These are phyloP conservation scores for Purpureocillium takamizusanense DNA, from an alignment of 2,329 filamentous ascomycete genomes.

Conservation along the genomic window DNA sequence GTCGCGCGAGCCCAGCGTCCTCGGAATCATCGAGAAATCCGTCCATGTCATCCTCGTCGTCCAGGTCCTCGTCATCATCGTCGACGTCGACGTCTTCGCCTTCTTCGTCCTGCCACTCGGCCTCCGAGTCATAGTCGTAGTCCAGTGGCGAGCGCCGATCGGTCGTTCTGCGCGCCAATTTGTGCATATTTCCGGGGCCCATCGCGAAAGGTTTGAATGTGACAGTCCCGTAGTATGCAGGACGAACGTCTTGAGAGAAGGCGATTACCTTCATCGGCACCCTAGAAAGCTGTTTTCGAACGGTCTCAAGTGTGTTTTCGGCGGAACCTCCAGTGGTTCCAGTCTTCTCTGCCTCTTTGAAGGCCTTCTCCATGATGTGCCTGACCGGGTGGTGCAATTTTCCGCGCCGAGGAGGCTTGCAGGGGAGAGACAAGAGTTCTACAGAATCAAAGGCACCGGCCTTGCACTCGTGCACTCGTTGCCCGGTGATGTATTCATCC, in stretches of 20 bases:
- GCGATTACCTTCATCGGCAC: slow-evolving; percentile 56
- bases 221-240: slow-evolving; percentile 64
- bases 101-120: slow-evolving; percentile 71
- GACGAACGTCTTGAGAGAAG: slow-evolving; percentile 57
- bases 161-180: slow-evolving; percentile 45
- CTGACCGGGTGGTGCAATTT: slow-evolving; percentile 43
- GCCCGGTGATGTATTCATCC: slow-evolving; percentile 40
- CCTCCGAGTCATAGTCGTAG: slow-evolving; percentile 82
- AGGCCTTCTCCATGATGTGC: slow-evolving; percentile 49
- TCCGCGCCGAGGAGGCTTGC: slow-evolving; percentile 32
- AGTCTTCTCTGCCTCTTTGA: slow-evolving; percentile 34
- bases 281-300: slow-evolving; percentile 32
- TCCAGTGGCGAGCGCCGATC: slow-evolving; percentile 52
- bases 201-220: slow-evolving; percentile 47
- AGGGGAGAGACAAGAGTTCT: slow-evolving; percentile 35
- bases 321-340: slow-evolving; percentile 26
- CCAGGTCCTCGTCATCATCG: slow-evolving; percentile 58
- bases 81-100: slow-evolving; percentile 63
- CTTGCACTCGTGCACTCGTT: slow-evolving; percentile 23
- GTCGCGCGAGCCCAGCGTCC: slow-evolving; percentile 47
- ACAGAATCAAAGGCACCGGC: slow-evolving; percentile 33
- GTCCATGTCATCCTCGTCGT: slow-evolving; percentile 78
- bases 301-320: slow-evolving; percentile 21
- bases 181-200: slow-evolving; percentile 35
- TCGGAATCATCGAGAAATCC: slow-evolving; percentile 86